phyloP scores from a whole-genome alignment of 163 green algal species.

The Scenedesmus sp. region DNA sequence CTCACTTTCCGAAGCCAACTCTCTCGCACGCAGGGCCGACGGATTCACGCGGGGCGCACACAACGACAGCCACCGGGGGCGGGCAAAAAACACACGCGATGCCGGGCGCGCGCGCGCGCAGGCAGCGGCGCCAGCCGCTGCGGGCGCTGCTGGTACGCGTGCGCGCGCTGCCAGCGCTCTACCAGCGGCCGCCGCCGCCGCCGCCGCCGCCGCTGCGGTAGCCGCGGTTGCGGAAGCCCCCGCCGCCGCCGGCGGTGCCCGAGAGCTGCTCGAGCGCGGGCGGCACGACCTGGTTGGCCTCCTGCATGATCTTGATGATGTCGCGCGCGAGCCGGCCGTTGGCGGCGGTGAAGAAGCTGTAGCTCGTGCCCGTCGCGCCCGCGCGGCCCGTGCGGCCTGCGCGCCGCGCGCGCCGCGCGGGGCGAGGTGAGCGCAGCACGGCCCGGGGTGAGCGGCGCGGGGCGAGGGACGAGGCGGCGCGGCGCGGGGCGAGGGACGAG shows the following conservation, averaged over 20 bases:
- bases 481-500: not conserved
- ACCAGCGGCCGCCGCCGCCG: conserved; percentile 15
- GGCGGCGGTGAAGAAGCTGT: conserved; percentile 88
- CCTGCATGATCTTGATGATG: conserved; percentile 78
- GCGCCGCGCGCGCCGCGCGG: too few species aligned
- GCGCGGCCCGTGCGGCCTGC: conserved; percentile 86
- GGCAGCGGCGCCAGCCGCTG: too few species aligned
- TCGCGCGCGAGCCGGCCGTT: conserved; percentile 80
- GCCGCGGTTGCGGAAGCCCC: conserved; percentile 37
- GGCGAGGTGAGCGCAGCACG: not conserved
- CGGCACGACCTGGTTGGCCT: conserved; percentile 73
- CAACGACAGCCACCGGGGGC: too few species aligned
- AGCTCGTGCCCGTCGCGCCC: conserved; percentile 74
- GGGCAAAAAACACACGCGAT: not conserved
- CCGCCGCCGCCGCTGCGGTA: conserved; percentile 24
- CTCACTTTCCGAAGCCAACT: too few species aligned
- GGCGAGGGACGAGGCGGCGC: too few species aligned
- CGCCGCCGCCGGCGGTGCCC: conserved; percentile 52
- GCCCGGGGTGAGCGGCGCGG: not conserved
- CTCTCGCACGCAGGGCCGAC: too few species aligned
- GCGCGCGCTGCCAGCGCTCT: not conserved
- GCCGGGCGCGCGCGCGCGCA: too few species aligned
- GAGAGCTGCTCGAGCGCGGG: conserved; percentile 70
- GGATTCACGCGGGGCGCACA: too few species aligned
- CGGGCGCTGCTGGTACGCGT: too few species aligned